These are phyloP conservation scores for Suillus lakei DNA, from an alignment of 768 basidiomycete genomes.

Conservation along the genomic window DNA sequence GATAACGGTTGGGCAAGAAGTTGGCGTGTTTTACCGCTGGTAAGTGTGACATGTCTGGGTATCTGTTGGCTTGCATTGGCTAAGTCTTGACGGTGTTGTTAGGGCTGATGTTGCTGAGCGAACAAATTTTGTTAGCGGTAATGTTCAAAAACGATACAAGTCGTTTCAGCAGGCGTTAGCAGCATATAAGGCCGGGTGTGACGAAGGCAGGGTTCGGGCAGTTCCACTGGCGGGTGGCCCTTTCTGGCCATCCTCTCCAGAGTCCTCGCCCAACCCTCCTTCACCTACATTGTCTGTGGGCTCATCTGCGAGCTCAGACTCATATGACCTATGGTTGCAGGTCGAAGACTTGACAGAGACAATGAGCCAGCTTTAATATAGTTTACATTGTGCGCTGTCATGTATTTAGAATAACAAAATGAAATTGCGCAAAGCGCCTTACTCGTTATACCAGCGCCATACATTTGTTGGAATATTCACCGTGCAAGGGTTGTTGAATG, in stretches of 20 bases:
- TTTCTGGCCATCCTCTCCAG: neutral
- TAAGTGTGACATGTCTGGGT: neutral
- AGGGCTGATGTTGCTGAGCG: neutral
- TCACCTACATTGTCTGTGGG: neutral
- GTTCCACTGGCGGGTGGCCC: neutral
- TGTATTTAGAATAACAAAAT: neutral
- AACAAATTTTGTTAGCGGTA: neutral
- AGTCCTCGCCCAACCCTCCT: neutral
- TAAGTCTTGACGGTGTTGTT: neutral
- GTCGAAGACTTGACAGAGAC: slow-evolving; percentile 2
- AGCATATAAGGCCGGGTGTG: neutral
- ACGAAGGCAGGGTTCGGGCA: neutral
- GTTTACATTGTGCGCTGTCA: neutral
- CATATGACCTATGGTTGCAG: slow-evolving; percentile 3
- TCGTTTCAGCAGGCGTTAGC: neutral
- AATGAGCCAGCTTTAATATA: neutral
- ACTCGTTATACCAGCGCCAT: too few relatives aligned
- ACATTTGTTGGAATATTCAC: too few relatives aligned
- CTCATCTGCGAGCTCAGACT: neutral
- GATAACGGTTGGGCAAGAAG: slow-evolving; percentile 2
- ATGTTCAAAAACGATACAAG: neutral
- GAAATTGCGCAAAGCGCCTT: too few relatives aligned
- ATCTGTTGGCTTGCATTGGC: too few relatives aligned
- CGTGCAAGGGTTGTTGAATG: too few relatives aligned
- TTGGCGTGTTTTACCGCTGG: neutral